These are phyloP conservation scores for Fusarium sp. DNA, from an alignment of 2,329 filamentous ascomycete species.

Conservation along the genomic window DNA sequence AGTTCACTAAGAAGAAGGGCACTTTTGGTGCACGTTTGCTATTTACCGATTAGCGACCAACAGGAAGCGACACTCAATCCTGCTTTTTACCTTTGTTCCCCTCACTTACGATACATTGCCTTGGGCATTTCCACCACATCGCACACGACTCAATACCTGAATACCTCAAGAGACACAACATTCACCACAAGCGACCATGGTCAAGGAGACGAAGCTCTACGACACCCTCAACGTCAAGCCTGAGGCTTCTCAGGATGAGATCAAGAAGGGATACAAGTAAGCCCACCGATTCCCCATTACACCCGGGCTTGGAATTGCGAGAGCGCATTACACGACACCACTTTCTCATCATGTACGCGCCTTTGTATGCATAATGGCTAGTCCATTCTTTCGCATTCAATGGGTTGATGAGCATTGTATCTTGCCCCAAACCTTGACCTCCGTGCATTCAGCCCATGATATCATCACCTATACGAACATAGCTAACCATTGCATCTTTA, in stretches of 20 bases:
- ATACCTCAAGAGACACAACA: slow-evolving; percentile 16
- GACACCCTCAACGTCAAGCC: slow-evolving; percentile 86
- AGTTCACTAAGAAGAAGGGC: slow-evolving; percentile 12
- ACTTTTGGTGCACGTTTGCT: slow-evolving; percentile 30
- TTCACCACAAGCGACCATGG: slow-evolving; percentile 72
- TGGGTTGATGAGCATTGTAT: slow-evolving; percentile 1
- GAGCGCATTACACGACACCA: slow-evolving; percentile 1
- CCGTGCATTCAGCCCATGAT: slow-evolving; percentile 3
- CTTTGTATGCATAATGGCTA: neutral
- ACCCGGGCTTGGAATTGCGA: neutral
- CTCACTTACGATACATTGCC: slow-evolving; percentile 21
- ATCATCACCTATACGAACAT: slow-evolving; percentile 4
- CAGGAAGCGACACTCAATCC: slow-evolving; percentile 22
- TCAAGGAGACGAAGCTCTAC: slow-evolving; percentile 96
- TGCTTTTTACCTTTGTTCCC: slow-evolving; percentile 20
- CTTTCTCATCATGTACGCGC: neutral
- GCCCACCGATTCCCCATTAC: slow-evolving; percentile 47
- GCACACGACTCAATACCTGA: slow-evolving; percentile 8
- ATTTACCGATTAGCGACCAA: slow-evolving; percentile 17
- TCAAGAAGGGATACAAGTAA: slow-evolving; percentile 96
- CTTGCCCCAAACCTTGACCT: neutral
- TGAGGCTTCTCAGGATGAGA: slow-evolving; percentile 88
- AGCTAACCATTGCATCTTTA: slow-evolving; percentile 54
- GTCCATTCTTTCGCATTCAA: neutral
- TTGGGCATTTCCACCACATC: slow-evolving; percentile 18